A percentile compares a stretch with the other conserved stretches of the same genome.
Conservation (phyloP, 2,329 filamentous ascomycete species). For the Ceratocystis destructans region DNA sequence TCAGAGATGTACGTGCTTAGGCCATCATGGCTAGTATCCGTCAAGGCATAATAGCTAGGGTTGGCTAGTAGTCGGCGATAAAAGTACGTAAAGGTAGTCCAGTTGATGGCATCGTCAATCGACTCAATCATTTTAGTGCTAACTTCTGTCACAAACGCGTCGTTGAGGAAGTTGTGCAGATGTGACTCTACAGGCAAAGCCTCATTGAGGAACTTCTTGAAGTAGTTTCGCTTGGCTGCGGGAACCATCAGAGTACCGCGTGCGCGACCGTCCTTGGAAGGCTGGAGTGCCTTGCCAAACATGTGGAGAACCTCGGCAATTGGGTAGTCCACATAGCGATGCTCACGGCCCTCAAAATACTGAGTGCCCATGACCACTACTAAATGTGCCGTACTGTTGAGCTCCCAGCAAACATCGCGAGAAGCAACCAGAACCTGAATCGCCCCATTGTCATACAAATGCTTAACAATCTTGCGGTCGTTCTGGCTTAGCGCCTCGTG, state of each 20-base stretch:
- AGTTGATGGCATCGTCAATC: constrained; percentile 93
- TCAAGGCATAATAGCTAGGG: constrained; percentile 87
- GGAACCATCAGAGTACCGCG: constrained; percentile 96
- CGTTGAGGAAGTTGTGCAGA: constrained; percentile 78
- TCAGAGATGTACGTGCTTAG: constrained; percentile 92
- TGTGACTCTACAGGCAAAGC: constrained; percentile 92
- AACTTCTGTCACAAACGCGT: constrained; percentile 93
- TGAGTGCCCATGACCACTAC: constrained; percentile 97
- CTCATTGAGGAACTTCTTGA: constrained; percentile 97
- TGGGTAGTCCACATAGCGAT: constrained; percentile 92
- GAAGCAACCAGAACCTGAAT: constrained; percentile 67
- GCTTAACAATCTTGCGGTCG: constrained; percentile 87
- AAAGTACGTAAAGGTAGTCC: constrained; percentile 97
- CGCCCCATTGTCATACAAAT: constrained; percentile 77
- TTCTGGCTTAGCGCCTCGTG: constrained; percentile 81
- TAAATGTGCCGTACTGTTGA: constrained; percentile 75
- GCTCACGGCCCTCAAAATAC: constrained; percentile 90
- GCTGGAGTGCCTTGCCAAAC: constrained; percentile 83
- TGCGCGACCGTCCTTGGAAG: constrained; percentile 63
- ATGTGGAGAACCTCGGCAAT: constrained; percentile 92
- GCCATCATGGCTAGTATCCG: constrained; percentile 77
- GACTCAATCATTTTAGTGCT: constrained; percentile 92
- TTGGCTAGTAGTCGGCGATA: constrained; percentile 90
- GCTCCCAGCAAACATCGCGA: constrained; percentile 91
- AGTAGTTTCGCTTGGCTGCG: constrained; percentile 88